Evolutionary conservation across 129 eudicot species (phyloP).

Genomic region (Ambrosia trifida): DNA sequence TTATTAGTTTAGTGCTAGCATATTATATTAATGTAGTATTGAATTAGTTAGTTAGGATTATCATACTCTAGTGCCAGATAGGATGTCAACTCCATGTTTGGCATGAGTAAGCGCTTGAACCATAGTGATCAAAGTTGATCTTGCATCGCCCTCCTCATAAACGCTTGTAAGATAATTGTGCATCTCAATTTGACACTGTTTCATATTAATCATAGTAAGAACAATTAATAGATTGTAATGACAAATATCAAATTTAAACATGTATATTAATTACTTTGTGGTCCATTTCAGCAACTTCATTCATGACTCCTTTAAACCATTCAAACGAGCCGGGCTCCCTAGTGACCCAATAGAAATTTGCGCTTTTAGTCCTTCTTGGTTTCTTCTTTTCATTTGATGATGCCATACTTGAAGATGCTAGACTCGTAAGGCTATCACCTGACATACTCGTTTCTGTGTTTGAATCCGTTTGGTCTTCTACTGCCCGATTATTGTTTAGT

Average conservation of each 20-base stretch:
- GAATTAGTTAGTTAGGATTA: conserved; percentile 8
- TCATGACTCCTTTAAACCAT: conserved; percentile 99
- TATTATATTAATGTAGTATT: neutral
- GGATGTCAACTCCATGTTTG: conserved; percentile 97
- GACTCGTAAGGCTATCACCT: conserved; percentile 75
- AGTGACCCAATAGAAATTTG: conserved; percentile 93
- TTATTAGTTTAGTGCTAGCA: neutral
- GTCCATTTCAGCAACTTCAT: conserved; percentile 97
- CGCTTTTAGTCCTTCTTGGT: conserved; percentile 52
- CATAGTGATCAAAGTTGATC: conserved; percentile 95
- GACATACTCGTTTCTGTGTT: conserved; percentile 71
- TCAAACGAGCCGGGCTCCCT: conserved; percentile 95
- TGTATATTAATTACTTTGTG: conserved; percentile 53
- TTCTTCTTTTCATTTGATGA: conserved; percentile 64
- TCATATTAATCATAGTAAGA: neutral
- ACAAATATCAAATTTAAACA: neutral
- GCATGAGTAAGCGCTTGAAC: conserved; percentile 98
- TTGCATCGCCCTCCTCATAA: conserved; percentile 98
- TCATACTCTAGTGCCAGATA: conserved; percentile 92
- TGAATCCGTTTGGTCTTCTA: conserved; percentile 71
- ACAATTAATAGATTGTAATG: conserved; percentile 5
- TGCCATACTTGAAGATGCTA: conserved; percentile 63
- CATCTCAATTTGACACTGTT: conserved; percentile 97
- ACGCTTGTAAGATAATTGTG: conserved; percentile 97
- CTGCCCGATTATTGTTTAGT: conserved; percentile 57